Conservation (phyloP, 2,329 filamentous ascomycete species). For the Arachnomyces sp. region DNA sequence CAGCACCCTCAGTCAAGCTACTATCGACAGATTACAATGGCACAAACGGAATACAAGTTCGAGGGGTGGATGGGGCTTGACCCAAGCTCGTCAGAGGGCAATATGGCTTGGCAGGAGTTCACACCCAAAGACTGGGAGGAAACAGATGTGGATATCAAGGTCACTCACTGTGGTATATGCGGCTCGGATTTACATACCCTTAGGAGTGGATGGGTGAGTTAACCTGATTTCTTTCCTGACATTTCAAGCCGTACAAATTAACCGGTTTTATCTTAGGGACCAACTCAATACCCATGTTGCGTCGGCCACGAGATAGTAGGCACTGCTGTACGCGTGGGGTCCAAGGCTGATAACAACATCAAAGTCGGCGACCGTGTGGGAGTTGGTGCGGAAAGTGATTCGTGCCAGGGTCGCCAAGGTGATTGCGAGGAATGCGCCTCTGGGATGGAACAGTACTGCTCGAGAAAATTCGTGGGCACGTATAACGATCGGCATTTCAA, state of each 20-base stretch:
- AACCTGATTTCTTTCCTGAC: too few species aligned
- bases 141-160: conserved; percentile 58
- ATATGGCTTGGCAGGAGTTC: conserved; percentile 48
- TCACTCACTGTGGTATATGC: conserved; percentile 61
- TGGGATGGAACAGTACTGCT: conserved; percentile 34
- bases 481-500: conserved; percentile 31
- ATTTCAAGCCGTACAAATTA: too few species aligned
- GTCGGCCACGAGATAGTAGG: conserved; percentile 62
- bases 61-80: conserved; percentile 52
- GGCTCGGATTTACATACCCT: conserved; percentile 56
- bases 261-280: too few species aligned
- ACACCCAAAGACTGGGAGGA: conserved; percentile 43
- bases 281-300: conserved; percentile 42
- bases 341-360: too few species aligned
- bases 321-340: conserved; percentile 50
- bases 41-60: conserved; percentile 43
- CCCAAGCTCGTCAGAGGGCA: conserved; percentile 42
- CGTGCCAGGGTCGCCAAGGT: conserved; percentile 36
- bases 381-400: too few species aligned
- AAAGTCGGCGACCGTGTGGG: not conserved
- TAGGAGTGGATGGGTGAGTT: conserved; percentile 45
- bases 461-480: conserved; percentile 27
- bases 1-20: too few species aligned
- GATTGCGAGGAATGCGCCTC: conserved; percentile 36
- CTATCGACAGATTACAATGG: too few species aligned